Conservation (phyloP, 2,329 filamentous ascomycete species). For the Penicillium italicum region DNA sequence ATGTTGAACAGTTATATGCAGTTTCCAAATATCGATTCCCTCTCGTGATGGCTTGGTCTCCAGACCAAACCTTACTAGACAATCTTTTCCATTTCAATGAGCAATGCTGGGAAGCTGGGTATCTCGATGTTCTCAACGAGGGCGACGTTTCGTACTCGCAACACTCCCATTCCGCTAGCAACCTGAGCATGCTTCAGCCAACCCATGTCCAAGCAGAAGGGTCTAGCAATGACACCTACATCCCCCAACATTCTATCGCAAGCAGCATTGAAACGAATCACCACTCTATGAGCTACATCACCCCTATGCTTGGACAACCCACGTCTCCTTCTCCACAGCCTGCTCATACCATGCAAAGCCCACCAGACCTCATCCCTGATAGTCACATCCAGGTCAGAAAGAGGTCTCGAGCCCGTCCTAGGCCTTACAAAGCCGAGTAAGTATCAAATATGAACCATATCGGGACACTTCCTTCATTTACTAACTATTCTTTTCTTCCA, state of each 20-base stretch:
- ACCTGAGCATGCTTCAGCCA: not conserved
- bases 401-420: not conserved
- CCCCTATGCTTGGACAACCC: not conserved
- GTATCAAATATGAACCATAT: not conserved
- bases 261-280: not conserved
- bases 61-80: not conserved
- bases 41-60: not conserved
- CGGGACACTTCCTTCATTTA: not conserved
- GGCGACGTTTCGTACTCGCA: not conserved
- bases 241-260: not conserved
- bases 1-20: not conserved
- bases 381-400: not conserved
- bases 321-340: not conserved
- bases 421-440: not conserved
- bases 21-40: not conserved
- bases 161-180: not conserved
- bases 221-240: not conserved
- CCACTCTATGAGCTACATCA: not conserved
- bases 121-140: not conserved
- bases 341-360: not conserved
- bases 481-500: not conserved
- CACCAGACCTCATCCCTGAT: not conserved
- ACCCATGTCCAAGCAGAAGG: not conserved
- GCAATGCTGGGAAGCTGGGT: not conserved
- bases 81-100: not conserved